Percentiles rank a stretch among this genome's conserved stretches.
Evolutionary conservation across 2,329 filamentous ascomycete species (phyloP).

Genomic region (Colletotrichum chrysophilum): DNA sequence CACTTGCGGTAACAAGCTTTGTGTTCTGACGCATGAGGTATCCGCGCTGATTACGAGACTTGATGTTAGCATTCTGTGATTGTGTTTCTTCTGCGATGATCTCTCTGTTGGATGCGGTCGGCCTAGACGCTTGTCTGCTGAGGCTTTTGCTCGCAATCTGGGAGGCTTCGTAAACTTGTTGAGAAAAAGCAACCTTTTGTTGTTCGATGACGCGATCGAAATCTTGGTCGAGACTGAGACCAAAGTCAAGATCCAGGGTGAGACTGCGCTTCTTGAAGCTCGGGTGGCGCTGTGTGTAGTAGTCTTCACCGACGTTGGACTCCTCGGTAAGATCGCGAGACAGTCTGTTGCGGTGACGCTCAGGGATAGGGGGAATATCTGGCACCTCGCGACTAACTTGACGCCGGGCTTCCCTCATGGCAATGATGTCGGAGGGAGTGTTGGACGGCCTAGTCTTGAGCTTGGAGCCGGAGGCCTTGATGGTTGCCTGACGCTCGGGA

Average conservation of each 20-base stretch:
- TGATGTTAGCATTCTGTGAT: slow-evolving; percentile 65
- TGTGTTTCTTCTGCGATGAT: slow-evolving; percentile 11
- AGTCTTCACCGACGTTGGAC: slow-evolving; percentile 39
- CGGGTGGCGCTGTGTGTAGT: slow-evolving; percentile 65
- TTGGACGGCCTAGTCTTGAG: slow-evolving; percentile 89
- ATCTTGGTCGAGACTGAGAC: slow-evolving; percentile 86
- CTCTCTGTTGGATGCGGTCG: not conserved
- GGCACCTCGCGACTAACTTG: slow-evolving; percentile 81
- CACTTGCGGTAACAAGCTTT: slow-evolving; percentile 92
- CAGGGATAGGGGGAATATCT: slow-evolving; percentile 63
- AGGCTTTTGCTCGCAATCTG: slow-evolving; percentile 28
- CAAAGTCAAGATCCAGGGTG: slow-evolving; percentile 80
- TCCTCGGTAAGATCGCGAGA: slow-evolving; percentile 53
- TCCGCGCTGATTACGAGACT: slow-evolving; percentile 79
- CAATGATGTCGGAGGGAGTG: slow-evolving; percentile 80
- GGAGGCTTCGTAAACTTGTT: slow-evolving; percentile 26
- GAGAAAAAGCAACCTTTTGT: slow-evolving; percentile 83
- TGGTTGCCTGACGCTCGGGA: slow-evolving; percentile 84
- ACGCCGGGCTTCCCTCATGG: slow-evolving; percentile 86
- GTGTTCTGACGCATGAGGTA: slow-evolving; percentile 99
- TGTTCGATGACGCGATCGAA: slow-evolving; percentile 94
- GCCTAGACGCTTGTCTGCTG: slow-evolving; percentile 52
- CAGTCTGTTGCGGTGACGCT: slow-evolving; percentile 61
- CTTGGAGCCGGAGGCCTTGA: slow-evolving; percentile 85
- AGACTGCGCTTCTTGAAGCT: slow-evolving; percentile 85